phyloP scores from a whole-genome alignment of 208 protist genomes.

The Leishmania tarentolae region DNA sequence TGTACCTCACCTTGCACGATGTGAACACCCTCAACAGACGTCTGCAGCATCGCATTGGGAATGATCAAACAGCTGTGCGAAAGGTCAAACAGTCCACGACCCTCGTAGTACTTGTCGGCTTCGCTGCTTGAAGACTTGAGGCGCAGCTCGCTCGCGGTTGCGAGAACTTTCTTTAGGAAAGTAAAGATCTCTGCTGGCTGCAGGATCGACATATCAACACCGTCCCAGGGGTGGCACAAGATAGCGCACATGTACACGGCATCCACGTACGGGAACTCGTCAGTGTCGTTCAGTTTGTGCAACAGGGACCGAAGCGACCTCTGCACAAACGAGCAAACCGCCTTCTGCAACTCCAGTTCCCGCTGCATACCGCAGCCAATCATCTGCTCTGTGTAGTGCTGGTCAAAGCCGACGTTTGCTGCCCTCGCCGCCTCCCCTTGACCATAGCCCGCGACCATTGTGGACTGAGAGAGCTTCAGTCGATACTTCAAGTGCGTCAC shows the following conservation, averaged over 20 bases:
- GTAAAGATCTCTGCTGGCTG: slow-evolving; percentile 71
- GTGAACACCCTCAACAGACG: slow-evolving; percentile 61
- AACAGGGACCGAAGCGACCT: slow-evolving; percentile 56
- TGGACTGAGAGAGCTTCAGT: slow-evolving; percentile 24
- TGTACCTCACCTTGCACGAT: slow-evolving; percentile 84
- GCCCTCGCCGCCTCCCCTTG: slow-evolving; percentile 16
- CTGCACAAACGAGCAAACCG: slow-evolving; percentile 80
- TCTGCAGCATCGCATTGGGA: slow-evolving; percentile 80
- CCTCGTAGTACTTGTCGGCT: slow-evolving; percentile 42
- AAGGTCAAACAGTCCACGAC: slow-evolving; percentile 71
- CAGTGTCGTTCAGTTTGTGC: slow-evolving; percentile 30
- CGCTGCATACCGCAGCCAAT: slow-evolving; percentile 80
- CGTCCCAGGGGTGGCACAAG: slow-evolving; percentile 87
- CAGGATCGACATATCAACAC: slow-evolving; percentile 86
- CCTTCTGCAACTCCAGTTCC: slow-evolving; percentile 76
- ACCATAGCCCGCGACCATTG: not conserved
- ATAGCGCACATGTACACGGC: slow-evolving; percentile 72
- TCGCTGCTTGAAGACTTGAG: slow-evolving; percentile 21
- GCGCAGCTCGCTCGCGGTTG: slow-evolving; percentile 20
- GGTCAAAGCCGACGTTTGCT: slow-evolving; percentile 28
- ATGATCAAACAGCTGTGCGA: slow-evolving; percentile 65
- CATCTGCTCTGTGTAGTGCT: slow-evolving; percentile 71
- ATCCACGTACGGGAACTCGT: slow-evolving; percentile 36
- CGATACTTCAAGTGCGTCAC: slow-evolving; percentile 43
- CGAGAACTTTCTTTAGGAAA: slow-evolving; percentile 64